phyloP scores from a whole-genome alignment of 1,284 basidiomycete genomes.

The Sporisorium exsertum region DNA sequence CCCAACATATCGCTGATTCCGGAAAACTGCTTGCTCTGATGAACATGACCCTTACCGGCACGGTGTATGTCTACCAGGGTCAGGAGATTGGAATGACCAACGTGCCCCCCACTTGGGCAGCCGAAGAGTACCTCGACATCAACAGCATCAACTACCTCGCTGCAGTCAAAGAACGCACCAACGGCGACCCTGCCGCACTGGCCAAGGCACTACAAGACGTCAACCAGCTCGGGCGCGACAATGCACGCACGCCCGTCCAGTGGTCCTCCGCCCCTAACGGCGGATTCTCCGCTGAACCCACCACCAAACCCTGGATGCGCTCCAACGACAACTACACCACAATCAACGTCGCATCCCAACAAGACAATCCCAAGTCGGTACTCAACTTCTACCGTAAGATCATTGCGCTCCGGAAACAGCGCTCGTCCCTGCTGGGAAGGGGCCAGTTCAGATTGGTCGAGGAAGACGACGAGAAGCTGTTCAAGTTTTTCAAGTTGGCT shows the following conservation, averaged over 20 bases:
- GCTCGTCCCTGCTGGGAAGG: slow-evolving; percentile 74
- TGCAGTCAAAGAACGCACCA: slow-evolving; percentile 29
- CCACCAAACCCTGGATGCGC: slow-evolving; percentile 78
- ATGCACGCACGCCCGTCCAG: slow-evolving; percentile 78
- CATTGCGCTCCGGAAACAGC: slow-evolving; percentile 73
- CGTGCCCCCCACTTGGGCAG: slow-evolving; percentile 76
- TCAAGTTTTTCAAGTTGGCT: slow-evolving; percentile 74
- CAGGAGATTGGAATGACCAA: slow-evolving; percentile 76
- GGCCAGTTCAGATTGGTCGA: slow-evolving; percentile 75
- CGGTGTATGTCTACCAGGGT: slow-evolving; percentile 80
- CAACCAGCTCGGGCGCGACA: slow-evolving; percentile 78
- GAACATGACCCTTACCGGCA: slow-evolving; percentile 76
- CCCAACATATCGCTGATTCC: slow-evolving; percentile 73
- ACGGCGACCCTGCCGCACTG: slow-evolving; percentile 67
- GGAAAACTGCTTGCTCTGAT: slow-evolving; percentile 78
- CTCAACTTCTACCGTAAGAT: slow-evolving; percentile 76
- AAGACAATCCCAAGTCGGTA: slow-evolving; percentile 73
- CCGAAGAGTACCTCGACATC: slow-evolving; percentile 73
- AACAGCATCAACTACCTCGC: slow-evolving; percentile 57
- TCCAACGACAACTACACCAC: slow-evolving; percentile 77
- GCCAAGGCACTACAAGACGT: slow-evolving; percentile 71
- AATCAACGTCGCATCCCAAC: slow-evolving; percentile 76
- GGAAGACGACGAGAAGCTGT: slow-evolving; percentile 73
- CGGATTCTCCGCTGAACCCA: slow-evolving; percentile 76
- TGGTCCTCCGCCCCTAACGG: slow-evolving; percentile 76